Conservation (phyloP, 495 filamentous ascomycete species). For the Parmelia sp. region DNA sequence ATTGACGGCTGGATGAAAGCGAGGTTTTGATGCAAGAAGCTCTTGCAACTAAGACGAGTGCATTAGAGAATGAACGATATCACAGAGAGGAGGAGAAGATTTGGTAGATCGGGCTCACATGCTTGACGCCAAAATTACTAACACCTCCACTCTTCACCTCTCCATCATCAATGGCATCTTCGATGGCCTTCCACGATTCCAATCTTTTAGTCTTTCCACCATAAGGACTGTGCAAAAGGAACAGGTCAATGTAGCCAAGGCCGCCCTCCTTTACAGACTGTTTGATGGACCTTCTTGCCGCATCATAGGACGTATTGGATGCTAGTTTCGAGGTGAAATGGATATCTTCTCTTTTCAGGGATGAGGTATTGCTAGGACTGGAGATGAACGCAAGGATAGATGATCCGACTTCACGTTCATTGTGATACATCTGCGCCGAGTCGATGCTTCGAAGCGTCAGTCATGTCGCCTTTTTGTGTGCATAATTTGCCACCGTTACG, state of each 20-base stretch:
- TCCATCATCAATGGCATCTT: conserved; percentile 56
- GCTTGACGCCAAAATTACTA: conserved; percentile 61
- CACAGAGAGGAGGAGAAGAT: neutral
- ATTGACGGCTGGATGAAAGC: conserved; percentile 52
- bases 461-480: neutral
- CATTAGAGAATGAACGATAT: conserved; percentile 2
- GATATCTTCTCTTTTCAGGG: conserved; percentile 51
- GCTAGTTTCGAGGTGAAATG: conserved; percentile 64
- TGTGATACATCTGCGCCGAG: conserved; percentile 58
- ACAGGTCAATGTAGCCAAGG: conserved; percentile 65
- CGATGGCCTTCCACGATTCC: conserved; percentile 59
- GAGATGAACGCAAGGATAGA: conserved; percentile 50
- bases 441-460: conserved; percentile 41
- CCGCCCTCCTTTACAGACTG: conserved; percentile 48
- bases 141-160: conserved; percentile 57
- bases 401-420: conserved; percentile 53
- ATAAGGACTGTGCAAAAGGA: conserved; percentile 59
- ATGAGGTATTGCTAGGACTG: conserved; percentile 33
- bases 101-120: conserved; percentile 38
- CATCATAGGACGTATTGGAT: conserved; percentile 50
- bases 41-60: conserved; percentile 48
- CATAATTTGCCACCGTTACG: conserved; percentile 15
- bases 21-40: conserved; percentile 48
- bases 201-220: conserved; percentile 53
- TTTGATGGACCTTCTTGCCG: conserved; percentile 49